phyloP scores from a whole-genome alignment of 2,329 filamentous ascomycete species.

The Epichloe uncinata region DNA sequence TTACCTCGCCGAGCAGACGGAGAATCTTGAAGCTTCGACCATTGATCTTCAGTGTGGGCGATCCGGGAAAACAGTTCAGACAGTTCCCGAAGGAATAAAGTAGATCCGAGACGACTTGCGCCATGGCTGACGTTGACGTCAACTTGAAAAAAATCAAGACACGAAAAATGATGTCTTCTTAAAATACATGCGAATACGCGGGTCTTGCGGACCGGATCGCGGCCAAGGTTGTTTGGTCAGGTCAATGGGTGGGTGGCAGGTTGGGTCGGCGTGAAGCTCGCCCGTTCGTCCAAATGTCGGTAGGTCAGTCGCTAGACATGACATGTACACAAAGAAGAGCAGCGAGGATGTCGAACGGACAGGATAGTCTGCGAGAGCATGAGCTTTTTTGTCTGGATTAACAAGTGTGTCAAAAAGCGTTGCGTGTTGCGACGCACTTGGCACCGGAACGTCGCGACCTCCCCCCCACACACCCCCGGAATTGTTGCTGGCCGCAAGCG shows the following conservation, averaged over 20 bases:
- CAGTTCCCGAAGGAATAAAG: slow-evolving; percentile 89
- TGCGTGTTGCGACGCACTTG: background rate
- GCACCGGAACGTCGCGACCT: no score
- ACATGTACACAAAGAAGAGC: background rate
- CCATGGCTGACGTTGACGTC: slow-evolving; percentile 37
- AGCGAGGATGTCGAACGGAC: background rate
- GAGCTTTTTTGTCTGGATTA: no score
- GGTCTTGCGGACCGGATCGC: no score
- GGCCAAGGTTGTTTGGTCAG: no score
- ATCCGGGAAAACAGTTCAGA: slow-evolving; percentile 90
- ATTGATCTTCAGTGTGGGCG: slow-evolving; percentile 91
- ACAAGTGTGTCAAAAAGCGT: background rate
- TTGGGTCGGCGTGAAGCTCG: no score
- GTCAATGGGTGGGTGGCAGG: no score
- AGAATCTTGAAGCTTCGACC: slow-evolving; percentile 90
- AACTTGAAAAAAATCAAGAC: background rate
- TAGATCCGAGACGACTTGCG: slow-evolving; percentile 75
- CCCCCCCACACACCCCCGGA: no score
- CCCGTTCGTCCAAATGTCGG: no score
- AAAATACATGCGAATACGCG: no score
- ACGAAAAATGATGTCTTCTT: background rate
- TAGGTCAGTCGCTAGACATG: no score
- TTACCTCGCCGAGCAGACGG: slow-evolving; percentile 79
- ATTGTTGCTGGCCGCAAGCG: background rate
- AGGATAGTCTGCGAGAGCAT: no score